These are phyloP conservation scores for Theobroma grandiflorum DNA, from an alignment of 441 rosid genomes.

Conservation along the genomic window DNA sequence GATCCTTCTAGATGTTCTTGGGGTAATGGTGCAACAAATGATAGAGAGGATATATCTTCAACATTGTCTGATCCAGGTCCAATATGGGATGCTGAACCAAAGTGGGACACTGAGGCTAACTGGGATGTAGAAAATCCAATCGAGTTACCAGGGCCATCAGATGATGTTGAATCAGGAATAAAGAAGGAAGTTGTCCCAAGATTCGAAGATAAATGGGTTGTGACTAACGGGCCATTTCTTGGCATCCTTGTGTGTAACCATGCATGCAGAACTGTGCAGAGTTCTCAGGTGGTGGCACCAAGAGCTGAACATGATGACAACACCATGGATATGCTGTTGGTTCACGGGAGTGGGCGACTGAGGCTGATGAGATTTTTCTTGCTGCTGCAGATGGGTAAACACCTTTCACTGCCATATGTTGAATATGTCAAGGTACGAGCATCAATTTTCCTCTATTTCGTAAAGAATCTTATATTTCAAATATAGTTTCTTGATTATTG, in stretches of 20 bases:
- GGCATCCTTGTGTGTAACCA: conserved; percentile 95
- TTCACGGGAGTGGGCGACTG: conserved; percentile 90
- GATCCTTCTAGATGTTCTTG: conserved; percentile 82
- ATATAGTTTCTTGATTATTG: not conserved
- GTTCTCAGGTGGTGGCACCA: conserved; percentile 98
- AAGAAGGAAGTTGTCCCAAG: conserved; percentile 61
- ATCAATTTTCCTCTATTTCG: conserved; percentile 15
- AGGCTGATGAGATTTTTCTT: conserved; percentile 83
- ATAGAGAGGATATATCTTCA: conserved; percentile 94
- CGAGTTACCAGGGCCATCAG: conserved; percentile 66
- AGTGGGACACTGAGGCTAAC: conserved; percentile 81
- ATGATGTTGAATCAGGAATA: conserved; percentile 68
- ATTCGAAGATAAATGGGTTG: conserved; percentile 77
- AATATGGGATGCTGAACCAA: conserved; percentile 88
- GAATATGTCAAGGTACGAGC: conserved; percentile 87
- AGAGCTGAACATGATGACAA: conserved; percentile 87
- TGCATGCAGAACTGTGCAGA: conserved; percentile 94
- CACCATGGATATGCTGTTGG: conserved; percentile 87
- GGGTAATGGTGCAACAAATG: conserved; percentile 81
- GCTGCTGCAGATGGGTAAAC: conserved; percentile 86
- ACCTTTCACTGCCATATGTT: conserved; percentile 91
- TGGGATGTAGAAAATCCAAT: conserved; percentile 84
- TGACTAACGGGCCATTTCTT: conserved; percentile 82
- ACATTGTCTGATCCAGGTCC: conserved; percentile 98
- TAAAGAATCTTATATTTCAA: not conserved